Evolutionary conservation across 2,329 filamentous ascomycete genomes (phyloP).

Genomic region (Ilyonectria sp.): DNA sequence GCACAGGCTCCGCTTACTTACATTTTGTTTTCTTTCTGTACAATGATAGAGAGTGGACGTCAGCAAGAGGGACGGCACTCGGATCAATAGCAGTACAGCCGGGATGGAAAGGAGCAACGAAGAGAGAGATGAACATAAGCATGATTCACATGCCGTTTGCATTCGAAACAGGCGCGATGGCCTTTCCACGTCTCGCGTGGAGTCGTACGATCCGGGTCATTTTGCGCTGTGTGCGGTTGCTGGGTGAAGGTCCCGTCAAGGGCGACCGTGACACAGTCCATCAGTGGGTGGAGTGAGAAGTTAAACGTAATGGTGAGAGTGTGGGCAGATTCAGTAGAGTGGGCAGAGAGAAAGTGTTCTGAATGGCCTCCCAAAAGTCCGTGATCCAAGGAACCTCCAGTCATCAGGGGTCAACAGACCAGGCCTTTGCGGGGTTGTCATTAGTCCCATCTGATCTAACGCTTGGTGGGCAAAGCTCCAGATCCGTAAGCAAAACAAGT

Average conservation of each 20-base stretch:
- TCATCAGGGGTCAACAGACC: conserved; percentile 2
- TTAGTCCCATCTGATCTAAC: too few species aligned
- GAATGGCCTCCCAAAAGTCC: neutral
- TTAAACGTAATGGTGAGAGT: neutral
- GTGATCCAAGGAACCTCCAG: neutral
- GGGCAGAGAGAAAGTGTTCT: neutral
- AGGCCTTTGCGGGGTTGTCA: neutral
- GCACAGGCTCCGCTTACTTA: neutral
- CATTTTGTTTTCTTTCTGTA: conserved; percentile 20
- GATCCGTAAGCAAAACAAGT: neutral
- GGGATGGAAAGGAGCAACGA: neutral
- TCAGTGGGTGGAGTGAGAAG: neutral
- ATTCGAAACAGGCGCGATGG: conserved; percentile 19
- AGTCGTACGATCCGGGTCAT: neutral
- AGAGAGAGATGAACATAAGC: neutral
- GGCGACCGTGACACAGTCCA: neutral
- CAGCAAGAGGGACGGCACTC: neutral
- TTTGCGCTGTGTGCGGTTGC: neutral
- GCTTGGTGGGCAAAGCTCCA: too few species aligned
- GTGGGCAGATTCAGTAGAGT: neutral
- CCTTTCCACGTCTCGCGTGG: neutral
- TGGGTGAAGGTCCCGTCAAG: neutral
- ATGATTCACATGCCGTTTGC: conserved; percentile 12
- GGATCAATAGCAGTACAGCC: neutral
- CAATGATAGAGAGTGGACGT: neutral